These are phyloP conservation scores for Aspergillus puulaauensis DNA, from an alignment of 2,329 filamentous ascomycete genomes.

Conservation along the genomic window DNA sequence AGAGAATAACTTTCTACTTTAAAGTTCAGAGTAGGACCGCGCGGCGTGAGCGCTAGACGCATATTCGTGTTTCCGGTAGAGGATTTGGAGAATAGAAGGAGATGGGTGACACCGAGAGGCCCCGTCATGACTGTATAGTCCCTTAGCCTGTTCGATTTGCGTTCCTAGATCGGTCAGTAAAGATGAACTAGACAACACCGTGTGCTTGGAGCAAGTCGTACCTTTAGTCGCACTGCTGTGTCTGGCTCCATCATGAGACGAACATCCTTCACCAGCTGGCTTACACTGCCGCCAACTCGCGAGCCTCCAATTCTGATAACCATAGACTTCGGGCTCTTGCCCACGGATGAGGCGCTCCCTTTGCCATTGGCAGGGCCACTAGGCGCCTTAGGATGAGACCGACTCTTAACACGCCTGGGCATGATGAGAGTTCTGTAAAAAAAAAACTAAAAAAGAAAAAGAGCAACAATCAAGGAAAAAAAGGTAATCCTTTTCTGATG, in stretches of 20 bases:
- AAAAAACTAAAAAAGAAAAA: background rate
- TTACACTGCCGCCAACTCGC: conserved; percentile 87
- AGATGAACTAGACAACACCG: background rate
- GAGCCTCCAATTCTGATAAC: conserved; percentile 95
- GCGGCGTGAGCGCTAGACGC: conserved; percentile 79
- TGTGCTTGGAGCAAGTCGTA: conserved; percentile 25
- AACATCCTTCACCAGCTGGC: conserved; percentile 87
- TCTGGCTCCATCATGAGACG: conserved; percentile 93
- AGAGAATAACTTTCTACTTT: conserved; percentile 92
- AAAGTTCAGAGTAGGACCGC: conserved; percentile 92
- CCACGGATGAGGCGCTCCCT: conserved; percentile 60
- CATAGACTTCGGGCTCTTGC: conserved; percentile 87
- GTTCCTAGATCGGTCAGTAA: conserved; percentile 53
- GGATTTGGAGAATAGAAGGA: conserved; percentile 90
- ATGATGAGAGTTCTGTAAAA: conserved; percentile 47
- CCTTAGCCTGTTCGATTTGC: conserved; percentile 80
- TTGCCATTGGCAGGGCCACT: conserved; percentile 52
- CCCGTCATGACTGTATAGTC: conserved; percentile 97
- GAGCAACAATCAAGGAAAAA: background rate
- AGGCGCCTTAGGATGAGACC: conserved; percentile 73
- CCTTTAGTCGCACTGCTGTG: conserved; percentile 81
- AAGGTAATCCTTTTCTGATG: conserved; percentile 9
- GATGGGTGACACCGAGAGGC: conserved; percentile 86
- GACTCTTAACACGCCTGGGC: conserved; percentile 85
- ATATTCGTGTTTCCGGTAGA: conserved; percentile 89